These are phyloP conservation scores for Pseudogymnoascus destructans DNA, from an alignment of 2,329 filamentous ascomycete species.

Conservation along the genomic window DNA sequence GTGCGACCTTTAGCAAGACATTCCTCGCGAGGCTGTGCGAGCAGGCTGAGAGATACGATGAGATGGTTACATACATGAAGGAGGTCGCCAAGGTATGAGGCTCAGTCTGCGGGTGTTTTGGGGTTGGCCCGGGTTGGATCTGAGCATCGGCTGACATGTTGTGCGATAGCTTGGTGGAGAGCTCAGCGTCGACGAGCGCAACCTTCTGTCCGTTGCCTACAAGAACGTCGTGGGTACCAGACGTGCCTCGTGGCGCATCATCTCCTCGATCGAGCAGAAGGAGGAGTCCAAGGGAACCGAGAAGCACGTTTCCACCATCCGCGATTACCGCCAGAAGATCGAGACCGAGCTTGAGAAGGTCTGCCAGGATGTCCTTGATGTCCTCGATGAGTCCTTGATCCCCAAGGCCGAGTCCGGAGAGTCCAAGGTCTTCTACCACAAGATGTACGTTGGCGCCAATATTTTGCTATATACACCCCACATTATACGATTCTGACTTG, in stretches of 20 bases:
- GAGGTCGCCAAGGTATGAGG: conserved; percentile 79
- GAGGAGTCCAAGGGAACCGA: conserved; percentile 98
- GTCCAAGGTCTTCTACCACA: conserved; percentile 99
- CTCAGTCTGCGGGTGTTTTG: conserved; percentile 11
- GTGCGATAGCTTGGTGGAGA: conserved; percentile 34
- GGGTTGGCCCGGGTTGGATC: conserved; percentile 2
- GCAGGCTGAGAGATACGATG: conserved; percentile 99
- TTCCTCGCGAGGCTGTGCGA: conserved; percentile 99
- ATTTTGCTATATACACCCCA: background rate
- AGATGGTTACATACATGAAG: conserved; percentile 99
- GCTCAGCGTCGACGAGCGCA: conserved; percentile 86
- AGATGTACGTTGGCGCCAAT: conserved; percentile 56
- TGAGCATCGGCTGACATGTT: conserved; percentile 6
- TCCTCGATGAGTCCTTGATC: conserved; percentile 87
- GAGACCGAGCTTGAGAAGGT: conserved; percentile 94
- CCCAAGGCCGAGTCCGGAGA: conserved; percentile 88
- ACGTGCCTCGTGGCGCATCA: conserved; percentile 96
- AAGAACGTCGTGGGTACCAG: conserved; percentile 97
- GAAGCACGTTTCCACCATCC: conserved; percentile 79
- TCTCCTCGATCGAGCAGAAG: conserved; percentile 98
- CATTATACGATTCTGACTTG: conserved; percentile 9
- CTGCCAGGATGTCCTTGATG: conserved; percentile 93
- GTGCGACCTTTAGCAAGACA: conserved; percentile 63
- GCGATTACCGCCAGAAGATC: conserved; percentile 98
- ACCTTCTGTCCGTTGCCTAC: conserved; percentile 94